These are phyloP conservation scores for Berberis thunbergii DNA, from an alignment of 164 flowering plant genomes.

Conservation along the genomic window DNA sequence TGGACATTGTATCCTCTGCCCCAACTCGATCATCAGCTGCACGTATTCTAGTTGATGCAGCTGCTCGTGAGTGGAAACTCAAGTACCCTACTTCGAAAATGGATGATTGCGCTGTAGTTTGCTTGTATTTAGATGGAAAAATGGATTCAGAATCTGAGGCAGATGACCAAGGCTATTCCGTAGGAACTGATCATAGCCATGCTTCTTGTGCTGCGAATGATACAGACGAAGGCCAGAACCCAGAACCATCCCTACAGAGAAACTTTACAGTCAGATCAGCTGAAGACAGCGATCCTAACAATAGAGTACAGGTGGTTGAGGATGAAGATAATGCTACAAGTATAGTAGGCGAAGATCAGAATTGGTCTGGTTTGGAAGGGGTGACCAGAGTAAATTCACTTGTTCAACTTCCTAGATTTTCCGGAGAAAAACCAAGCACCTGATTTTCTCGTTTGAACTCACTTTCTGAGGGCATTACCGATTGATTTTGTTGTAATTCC, in stretches of 20 bases:
- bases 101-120: constrained; percentile 94
- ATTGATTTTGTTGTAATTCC: constrained; percentile 1
- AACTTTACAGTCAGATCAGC: constrained; percentile 66
- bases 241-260: constrained; percentile 63
- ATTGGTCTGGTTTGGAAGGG: constrained; percentile 89
- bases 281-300: constrained; percentile 32
- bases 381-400: constrained; percentile 84
- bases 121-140: constrained; percentile 71
- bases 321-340: constrained; percentile 26
- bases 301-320: constrained; percentile 17
- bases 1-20: constrained; percentile 66
- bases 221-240: constrained; percentile 61
- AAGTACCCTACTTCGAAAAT: constrained; percentile 91
- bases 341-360: constrained; percentile 42
- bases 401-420: constrained; percentile 89
- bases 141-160: constrained; percentile 78
- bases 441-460: constrained; percentile 9
- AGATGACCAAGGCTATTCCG: constrained; percentile 53
- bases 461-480: background rate
- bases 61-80: constrained; percentile 81
- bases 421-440: constrained; percentile 47
- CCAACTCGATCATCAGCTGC: constrained; percentile 68
- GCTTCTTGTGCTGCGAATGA: constrained; percentile 53
- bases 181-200: constrained; percentile 50
- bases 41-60: constrained; percentile 62